Evolutionary conservation across 331 rosid genomes (phyloP), one percentile per base, ranked within the genome.

Genomic region (Malus hybrid): DNA sequence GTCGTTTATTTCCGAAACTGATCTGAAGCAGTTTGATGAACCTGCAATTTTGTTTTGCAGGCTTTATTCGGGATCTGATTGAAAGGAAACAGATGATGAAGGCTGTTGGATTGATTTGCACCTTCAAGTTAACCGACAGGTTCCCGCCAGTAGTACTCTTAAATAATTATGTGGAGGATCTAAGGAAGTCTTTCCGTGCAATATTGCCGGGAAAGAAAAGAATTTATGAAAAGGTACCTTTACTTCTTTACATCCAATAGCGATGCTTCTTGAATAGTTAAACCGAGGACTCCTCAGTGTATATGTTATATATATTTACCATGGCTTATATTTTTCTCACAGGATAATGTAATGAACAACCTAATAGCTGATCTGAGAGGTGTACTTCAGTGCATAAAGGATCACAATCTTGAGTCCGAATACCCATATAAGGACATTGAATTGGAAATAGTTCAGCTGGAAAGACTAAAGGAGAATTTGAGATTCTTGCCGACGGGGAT

Each of bases 101-200:
- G 73, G 96, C 96, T 73, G 86, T 86, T 64, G 71, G 85, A 80
- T 83, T 82, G 70, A 81, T 84, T 52, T 91, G 83, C 75, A 80
- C 85, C 68, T 85, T 78, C 64, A 75, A 88, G 75, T 70, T 86
- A 77, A 65, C 74, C 42, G 77, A 80, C 77, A 69, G 76, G 77
- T 66, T 86, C 71, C 56, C 81, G 70, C 92, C 87, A 5, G 78
- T 32, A 34, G 75, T n/a, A 57, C 79, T 86, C 33, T 74, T 89
- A 70, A 71, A 62, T 10, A 61, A 76, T 28, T 63, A 76, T 30
- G 58, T 60, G 77, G 68, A 26, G 34, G 60, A 74, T 73, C 78
- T 20, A 53, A 77, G 24, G 24, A 16, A 64, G 68, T 64, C 68
- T 32, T 64, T 30, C 68, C 33, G 34, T 26, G 22, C 44, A 68